A percentile compares a stretch with the other conserved stretches of the same genome.
Evolutionary conservation across 2,329 filamentous ascomycete genomes (phyloP).

Genomic region (Byssochlamys sp.): DNA sequence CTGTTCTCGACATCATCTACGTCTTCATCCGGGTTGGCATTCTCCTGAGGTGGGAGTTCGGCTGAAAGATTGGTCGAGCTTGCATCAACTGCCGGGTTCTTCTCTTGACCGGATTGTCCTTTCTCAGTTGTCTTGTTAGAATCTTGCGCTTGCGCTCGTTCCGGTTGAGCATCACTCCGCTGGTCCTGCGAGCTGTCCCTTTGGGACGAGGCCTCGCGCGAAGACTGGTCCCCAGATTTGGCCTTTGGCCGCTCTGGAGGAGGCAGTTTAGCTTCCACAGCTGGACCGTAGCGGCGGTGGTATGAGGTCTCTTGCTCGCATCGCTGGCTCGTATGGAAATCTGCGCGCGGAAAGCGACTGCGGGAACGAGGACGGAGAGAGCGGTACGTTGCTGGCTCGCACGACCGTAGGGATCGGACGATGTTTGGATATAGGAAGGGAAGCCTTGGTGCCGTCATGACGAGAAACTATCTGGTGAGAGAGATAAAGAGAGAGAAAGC

Average conservation of each 20-base stretch:
- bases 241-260: constrained; percentile 26
- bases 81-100: background rate
- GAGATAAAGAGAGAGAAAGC: background rate
- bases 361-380: constrained; percentile 30
- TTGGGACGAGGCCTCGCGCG: constrained; percentile 6
- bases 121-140: constrained; percentile 3
- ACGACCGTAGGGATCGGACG: constrained; percentile 48
- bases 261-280: constrained; percentile 32
- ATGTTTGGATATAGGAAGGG: constrained; percentile 62
- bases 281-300: constrained; percentile 38
- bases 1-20: background rate
- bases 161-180: constrained; percentile 5
- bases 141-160: constrained; percentile 7
- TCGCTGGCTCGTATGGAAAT: constrained; percentile 29
- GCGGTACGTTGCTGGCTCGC: constrained; percentile 35
- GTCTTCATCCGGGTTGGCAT: background rate
- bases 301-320: constrained; percentile 28
- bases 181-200: constrained; percentile 6
- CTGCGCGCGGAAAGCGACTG: constrained; percentile 16
- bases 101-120: background rate
- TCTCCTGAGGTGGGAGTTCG: background rate
- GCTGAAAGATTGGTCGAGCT: background rate
- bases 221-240: constrained; percentile 8
- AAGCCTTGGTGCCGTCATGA: constrained; percentile 54
- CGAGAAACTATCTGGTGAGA: constrained; percentile 5